Evolutionary conservation across 2,329 filamentous ascomycete species (phyloP), one percentile per base, ranked within the genome.

Genomic region (Calycina herbarum): DNA sequence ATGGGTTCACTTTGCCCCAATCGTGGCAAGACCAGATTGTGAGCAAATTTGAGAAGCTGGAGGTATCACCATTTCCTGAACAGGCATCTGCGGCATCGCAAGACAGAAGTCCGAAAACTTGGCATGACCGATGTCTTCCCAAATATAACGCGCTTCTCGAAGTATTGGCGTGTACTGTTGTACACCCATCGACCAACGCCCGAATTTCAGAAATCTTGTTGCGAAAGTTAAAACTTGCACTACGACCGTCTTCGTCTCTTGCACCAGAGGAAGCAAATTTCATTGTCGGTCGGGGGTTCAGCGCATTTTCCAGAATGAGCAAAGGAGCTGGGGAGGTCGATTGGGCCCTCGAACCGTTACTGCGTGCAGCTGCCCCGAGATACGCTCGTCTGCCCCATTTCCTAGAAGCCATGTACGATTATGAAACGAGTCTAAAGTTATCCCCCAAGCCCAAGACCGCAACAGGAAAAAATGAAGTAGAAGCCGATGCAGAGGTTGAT

Each of bases 1-100:
- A 88, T 63, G 80, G 79, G 33, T 86, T 86, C 70, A 78, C 76
- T 15, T 77, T 90, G 35, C 87, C 87, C 0, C 86, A 88, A 69
- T 85, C 83, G 20, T 93, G 90, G 89, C 91, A 92, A 74, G 85
- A 89, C 68, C 86, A 89, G 66, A 91, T 94, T 61, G 84, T 89
- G 45, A 84, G 85, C 68, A 89, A 87, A 69, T 92, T 94, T 70
- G 85, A 89, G 71, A 80, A 82, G 20, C 77, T 91, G 17, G 87
- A 89, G 72, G 81, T 85, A 11, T 87, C 85, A 0, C 86, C 87
- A 0, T 89, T 89, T 63, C 87, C 87, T 0, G 87, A 90, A 71
- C 82, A 85, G 69, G 85, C 85, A 4, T 83, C 84, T 2, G 68
- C 72, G 35, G 69, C 71, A n/a, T 62, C 67, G 24, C 86, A 87